Percentiles rank a stretch among this genome's conserved stretches.
phyloP scores from a whole-genome alignment of 306 rosid species.

The Pyrus bretschneideri region DNA sequence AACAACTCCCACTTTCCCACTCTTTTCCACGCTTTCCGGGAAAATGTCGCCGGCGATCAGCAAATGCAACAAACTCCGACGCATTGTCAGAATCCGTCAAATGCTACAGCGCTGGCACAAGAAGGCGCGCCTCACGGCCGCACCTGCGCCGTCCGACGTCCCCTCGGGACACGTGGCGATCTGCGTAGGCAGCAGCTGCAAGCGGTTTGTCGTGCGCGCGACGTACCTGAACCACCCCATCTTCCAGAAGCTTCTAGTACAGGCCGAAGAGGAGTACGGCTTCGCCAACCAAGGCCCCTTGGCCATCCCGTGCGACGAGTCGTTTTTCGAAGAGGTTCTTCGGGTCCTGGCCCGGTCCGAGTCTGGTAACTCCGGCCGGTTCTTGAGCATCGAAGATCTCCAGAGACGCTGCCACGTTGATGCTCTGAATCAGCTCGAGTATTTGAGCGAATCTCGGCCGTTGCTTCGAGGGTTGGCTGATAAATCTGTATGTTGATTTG shows the following conservation, averaged over 20 bases:
- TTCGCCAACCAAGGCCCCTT: conserved; percentile 75
- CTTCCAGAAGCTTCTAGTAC: conserved; percentile 61
- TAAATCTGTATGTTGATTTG: conserved; percentile 24
- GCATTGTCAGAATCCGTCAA: conserved; percentile 71
- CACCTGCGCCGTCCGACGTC: conserved; percentile 46
- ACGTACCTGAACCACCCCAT: conserved; percentile 79
- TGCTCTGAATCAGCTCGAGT: conserved; percentile 23
- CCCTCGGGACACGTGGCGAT: conserved; percentile 87
- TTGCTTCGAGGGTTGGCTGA: conserved; percentile 45
- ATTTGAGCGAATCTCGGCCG: conserved; percentile 60
- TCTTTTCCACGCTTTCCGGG: not conserved
- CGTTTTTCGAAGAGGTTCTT: conserved; percentile 58
- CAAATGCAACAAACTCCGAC: conserved; percentile 64
- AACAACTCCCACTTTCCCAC: not conserved
- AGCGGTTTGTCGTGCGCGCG: conserved; percentile 68
- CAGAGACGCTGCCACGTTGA: conserved; percentile 64
- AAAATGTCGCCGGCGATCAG: conserved; percentile 29
- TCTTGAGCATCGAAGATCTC: conserved; percentile 26
- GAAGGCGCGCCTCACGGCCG: conserved; percentile 34
- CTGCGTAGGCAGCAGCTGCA: conserved; percentile 57
- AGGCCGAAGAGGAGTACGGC: conserved; percentile 95
- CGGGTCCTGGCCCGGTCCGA: conserved; percentile 44
- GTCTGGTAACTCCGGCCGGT: conserved; percentile 25
- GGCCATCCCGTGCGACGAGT: conserved; percentile 75
- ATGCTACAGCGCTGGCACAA: conserved; percentile 79